Evolutionary conservation across 345 rosid genomes (phyloP).

Genomic region (Syzygium aromaticum): DNA sequence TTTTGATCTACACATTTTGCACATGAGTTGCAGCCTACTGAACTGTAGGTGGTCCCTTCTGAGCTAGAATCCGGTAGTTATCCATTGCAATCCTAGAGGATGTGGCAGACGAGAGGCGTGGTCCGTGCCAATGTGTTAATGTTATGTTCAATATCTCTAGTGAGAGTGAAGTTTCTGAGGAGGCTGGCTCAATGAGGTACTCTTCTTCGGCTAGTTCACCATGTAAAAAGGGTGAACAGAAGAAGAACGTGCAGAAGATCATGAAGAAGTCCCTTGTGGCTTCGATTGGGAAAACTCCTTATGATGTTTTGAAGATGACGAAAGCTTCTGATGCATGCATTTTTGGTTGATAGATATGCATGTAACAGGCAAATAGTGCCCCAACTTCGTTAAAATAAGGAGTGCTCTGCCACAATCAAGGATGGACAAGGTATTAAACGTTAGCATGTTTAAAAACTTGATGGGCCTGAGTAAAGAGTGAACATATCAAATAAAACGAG

Average conservation of each 20-base stretch:
- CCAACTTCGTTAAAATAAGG: not conserved
- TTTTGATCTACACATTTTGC: not conserved
- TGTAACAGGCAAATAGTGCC: not conserved
- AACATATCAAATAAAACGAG: not conserved
- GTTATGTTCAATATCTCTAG: not conserved
- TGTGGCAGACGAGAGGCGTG: not conserved
- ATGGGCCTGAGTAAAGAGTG: not conserved
- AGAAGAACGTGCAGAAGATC: too few relatives aligned
- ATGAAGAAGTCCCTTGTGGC: too few relatives aligned
- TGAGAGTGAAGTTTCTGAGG: not conserved
- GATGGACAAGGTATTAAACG: rapidly evolving
- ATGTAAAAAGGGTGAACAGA: not conserved
- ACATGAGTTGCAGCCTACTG: not conserved
- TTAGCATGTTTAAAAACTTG: rapidly evolving
- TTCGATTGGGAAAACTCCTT: too few relatives aligned
- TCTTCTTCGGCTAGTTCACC: too few relatives aligned
- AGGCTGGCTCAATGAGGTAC: too few relatives aligned
- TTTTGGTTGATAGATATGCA: too few relatives aligned
- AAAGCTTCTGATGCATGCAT: too few relatives aligned
- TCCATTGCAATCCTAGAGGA: not conserved
- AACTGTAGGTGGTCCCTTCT: not conserved
- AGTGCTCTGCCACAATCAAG: not conserved
- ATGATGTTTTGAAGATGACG: too few relatives aligned
- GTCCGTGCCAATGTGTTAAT: too few relatives aligned
- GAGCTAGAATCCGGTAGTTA: not conserved